A percentile compares a stretch with the other conserved stretches of the same genome.
phyloP scores from a whole-genome alignment of 495 filamentous ascomycete genomes.

The Platismatia glauca region DNA sequence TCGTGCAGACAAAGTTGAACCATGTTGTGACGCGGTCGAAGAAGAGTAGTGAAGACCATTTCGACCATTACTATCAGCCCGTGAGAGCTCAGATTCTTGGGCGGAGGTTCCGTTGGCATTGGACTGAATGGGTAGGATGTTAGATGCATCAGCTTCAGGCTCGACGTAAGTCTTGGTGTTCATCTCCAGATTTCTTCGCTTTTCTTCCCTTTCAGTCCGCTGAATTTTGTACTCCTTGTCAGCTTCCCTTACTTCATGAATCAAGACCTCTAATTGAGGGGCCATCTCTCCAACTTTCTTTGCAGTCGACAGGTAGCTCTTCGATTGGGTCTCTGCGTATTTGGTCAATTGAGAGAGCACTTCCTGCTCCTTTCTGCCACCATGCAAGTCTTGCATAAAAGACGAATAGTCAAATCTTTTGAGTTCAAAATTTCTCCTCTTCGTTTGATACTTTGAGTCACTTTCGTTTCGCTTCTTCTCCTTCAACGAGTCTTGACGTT shows the following conservation, averaged over 20 bases:
- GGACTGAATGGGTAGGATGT: constrained; percentile 21
- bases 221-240: constrained; percentile 95
- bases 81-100: constrained; percentile 56
- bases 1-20: constrained; percentile 24
- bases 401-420: constrained; percentile 98
- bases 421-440: constrained; percentile 87
- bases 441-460: constrained; percentile 92
- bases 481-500: constrained; percentile 89
- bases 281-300: constrained; percentile 82
- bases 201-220: constrained; percentile 86
- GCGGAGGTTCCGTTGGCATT: constrained; percentile 27
- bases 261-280: constrained; percentile 87
- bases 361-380: constrained; percentile 95
- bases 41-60: constrained; percentile 34
- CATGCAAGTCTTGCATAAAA: constrained; percentile 98
- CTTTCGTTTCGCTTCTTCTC: constrained; percentile 93
- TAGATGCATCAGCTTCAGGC: constrained; percentile 45
- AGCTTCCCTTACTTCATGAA: constrained; percentile 76
- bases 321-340: constrained; percentile 86
- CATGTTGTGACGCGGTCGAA: constrained; percentile 40
- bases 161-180: constrained; percentile 74
- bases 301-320: constrained; percentile 67
- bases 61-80: constrained; percentile 64
- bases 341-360: constrained; percentile 91
- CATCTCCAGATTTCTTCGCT: constrained; percentile 80